phyloP scores from a whole-genome alignment of 2,329 filamentous ascomycete species.

The Colletotrichum kahawae region DNA sequence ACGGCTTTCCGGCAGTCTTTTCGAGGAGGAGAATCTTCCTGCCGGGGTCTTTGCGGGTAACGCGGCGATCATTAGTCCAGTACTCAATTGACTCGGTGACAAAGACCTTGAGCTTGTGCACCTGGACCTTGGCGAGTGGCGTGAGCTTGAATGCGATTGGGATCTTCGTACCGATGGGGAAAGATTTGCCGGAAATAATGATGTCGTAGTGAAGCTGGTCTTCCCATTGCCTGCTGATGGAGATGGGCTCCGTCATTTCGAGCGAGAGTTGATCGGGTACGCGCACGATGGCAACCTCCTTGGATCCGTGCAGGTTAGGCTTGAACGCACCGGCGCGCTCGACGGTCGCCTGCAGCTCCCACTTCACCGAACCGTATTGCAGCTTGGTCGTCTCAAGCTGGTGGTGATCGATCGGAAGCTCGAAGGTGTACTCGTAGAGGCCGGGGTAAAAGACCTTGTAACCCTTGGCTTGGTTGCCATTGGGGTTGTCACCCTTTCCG shows the following conservation, averaged over 20 bases:
- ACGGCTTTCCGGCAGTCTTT: slow-evolving; percentile 80
- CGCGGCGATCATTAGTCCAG: slow-evolving; percentile 83
- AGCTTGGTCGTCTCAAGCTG: slow-evolving; percentile 88
- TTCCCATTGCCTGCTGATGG: slow-evolving; percentile 92
- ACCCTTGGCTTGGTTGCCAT: slow-evolving; percentile 67
- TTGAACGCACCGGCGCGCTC: slow-evolving; percentile 90
- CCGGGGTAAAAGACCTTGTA: slow-evolving; percentile 87
- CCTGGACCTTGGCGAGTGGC: slow-evolving; percentile 89
- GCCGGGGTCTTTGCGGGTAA: slow-evolving; percentile 83
- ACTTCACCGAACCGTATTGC: slow-evolving; percentile 85
- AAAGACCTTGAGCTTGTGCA: slow-evolving; percentile 90
- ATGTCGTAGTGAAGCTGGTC: slow-evolving; percentile 96
- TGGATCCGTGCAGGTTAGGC: slow-evolving; percentile 80
- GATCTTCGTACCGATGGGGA: slow-evolving; percentile 84
- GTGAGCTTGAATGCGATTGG: slow-evolving; percentile 95
- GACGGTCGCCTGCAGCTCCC: slow-evolving; percentile 84
- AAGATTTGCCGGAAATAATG: slow-evolving; percentile 94
- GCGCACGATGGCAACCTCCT: slow-evolving; percentile 84
- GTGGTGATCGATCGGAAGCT: slow-evolving; percentile 87
- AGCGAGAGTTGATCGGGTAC: slow-evolving; percentile 87
- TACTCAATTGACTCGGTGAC: slow-evolving; percentile 92
- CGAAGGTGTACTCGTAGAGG: slow-evolving; percentile 73
- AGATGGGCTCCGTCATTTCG: slow-evolving; percentile 91
- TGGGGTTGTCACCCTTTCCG: slow-evolving; percentile 75
- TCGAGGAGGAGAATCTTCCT: slow-evolving; percentile 88